Evolutionary conservation across 441 rosid species (phyloP), one percentile per base, ranked within the genome.

Genomic region (Brassica hybrid): DNA sequence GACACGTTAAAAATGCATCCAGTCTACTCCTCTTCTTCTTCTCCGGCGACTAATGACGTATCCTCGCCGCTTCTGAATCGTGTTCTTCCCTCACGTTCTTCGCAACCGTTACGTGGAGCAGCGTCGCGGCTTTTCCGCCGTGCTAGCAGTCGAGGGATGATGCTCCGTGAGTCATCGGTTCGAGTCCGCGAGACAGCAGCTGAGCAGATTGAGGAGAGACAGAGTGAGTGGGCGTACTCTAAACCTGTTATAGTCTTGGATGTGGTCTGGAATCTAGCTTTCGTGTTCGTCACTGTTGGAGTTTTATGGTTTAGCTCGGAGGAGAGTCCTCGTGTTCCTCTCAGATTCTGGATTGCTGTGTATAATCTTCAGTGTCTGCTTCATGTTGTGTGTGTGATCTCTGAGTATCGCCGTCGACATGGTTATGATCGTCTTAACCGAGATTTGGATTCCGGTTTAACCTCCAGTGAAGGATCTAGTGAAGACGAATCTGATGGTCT

Each of bases 131-230:
- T 88, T 75, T 82, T 90, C 1, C 89, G 92, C 21, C 86, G 85
- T 1, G 87, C 90, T 64, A 86, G 88, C 62, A 82, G 80, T 60
- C 87, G 87, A 9, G 82, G 82, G 38, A 56, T 88, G 88, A 87
- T 87, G 90, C 88, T 90, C n/a, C 85, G 89, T 1, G 91, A 82
- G 54, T 85, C 90, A 0, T 90, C 94, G 17, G 83, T 88, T 75
- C 86, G 85, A 45, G 92, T 90, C 32, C 83, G 92, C 10, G 94
- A 88, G 71, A 80, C 76, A 43, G 94, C 92, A 2, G 90, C 89
- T 12, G 92, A 86, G 75, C 89, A 90, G 80, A 86, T 90, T 50
- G 90, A 88, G 66, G 87, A 83, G 79, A 77, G 86, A 30, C 92
- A 87, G 38, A 85, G 83, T 74, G 78, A 86, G 64, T 90, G 92